Evolutionary conservation across 352 stramenopile species (phyloP).

Genomic region (Achlya hypogyna): DNA sequence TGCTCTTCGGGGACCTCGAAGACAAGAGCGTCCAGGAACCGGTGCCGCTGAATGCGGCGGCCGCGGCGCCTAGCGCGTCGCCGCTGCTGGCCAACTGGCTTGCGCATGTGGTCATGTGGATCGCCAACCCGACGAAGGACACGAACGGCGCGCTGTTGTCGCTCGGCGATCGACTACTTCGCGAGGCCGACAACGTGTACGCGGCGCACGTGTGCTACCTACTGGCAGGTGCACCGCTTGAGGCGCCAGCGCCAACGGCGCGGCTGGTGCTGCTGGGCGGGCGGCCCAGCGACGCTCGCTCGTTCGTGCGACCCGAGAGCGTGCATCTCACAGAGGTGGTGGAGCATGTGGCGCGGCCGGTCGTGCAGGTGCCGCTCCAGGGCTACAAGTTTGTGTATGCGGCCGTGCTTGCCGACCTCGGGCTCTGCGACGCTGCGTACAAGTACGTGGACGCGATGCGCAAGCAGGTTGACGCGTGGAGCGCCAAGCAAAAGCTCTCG

Average conservation of each 20-base stretch:
- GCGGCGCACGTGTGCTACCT: conserved; percentile 79
- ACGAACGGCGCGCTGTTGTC: conserved; percentile 72
- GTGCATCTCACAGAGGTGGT: conserved; percentile 83
- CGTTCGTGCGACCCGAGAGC: conserved; percentile 65
- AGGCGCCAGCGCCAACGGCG: conserved; percentile 60
- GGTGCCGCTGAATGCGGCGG: conserved; percentile 36
- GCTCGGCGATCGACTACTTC: conserved; percentile 74
- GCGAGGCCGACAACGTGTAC: conserved; percentile 47
- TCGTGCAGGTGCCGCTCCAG: conserved; percentile 70
- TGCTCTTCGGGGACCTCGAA: conserved; percentile 76
- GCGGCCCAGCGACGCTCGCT: conserved; percentile 56
- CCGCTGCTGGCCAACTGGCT: conserved; percentile 65
- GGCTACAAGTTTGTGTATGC: conserved; percentile 86
- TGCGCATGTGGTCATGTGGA: conserved; percentile 66
- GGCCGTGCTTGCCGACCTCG: conserved; percentile 75
- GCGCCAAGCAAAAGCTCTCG: conserved; percentile 76
- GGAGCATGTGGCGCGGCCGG: conserved; percentile 48
- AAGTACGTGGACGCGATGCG: conserved; percentile 85
- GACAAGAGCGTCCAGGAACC: conserved; percentile 80
- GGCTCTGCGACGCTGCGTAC: conserved; percentile 73
- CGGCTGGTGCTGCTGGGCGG: conserved; percentile 76
- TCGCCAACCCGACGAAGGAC: conserved; percentile 70
- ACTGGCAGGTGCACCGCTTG: conserved; percentile 53
- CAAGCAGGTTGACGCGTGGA: conserved; percentile 59
- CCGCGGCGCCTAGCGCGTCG: conserved; percentile 27